Conservation (phyloP, 2,329 filamentous ascomycete genomes). For the Remersonia thermophila region DNA sequence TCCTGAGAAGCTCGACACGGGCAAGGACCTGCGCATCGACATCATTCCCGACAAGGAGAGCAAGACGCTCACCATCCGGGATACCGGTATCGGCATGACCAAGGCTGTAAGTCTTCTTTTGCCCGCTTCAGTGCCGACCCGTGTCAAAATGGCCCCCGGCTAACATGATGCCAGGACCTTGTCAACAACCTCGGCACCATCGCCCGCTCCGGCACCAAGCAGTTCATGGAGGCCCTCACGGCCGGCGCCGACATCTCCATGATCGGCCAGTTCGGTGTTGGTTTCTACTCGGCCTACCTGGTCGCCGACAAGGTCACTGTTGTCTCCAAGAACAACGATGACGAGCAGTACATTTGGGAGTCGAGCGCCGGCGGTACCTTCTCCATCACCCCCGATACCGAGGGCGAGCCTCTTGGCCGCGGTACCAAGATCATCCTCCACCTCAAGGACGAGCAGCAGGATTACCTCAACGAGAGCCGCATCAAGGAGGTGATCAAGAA, state of each 20-base stretch:
- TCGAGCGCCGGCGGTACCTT: constrained; percentile 95
- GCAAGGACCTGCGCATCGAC: constrained; percentile 97
- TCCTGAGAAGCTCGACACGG: constrained; percentile 88
- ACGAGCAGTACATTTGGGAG: constrained; percentile 99
- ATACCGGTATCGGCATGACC: constrained; percentile 99
- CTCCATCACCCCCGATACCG: constrained; percentile 80
- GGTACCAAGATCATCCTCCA: constrained; percentile 97
- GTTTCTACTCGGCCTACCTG: constrained; percentile 99
- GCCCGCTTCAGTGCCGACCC: neutral
- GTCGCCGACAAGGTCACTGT: constrained; percentile 94
- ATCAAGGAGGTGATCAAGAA: constrained; percentile 99
- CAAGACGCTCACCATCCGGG: constrained; percentile 94
- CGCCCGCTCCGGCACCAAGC: constrained; percentile 97
- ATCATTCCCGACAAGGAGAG: constrained; percentile 95
- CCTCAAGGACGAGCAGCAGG: constrained; percentile 97
- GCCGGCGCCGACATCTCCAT: constrained; percentile 99
- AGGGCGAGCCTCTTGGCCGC: constrained; percentile 81
- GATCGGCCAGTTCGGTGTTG: constrained; percentile 99
- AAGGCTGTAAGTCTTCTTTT: constrained; percentile 81
- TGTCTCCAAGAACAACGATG: constrained; percentile 98
- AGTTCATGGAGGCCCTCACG: constrained; percentile 99
- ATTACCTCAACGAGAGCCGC: constrained; percentile 97
- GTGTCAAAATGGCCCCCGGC: no score
- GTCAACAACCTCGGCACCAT: constrained; percentile 99
- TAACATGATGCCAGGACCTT: constrained; percentile 53